Base-by-base conservation (phyloP, 2,329 filamentous ascomycete species). In the Epichloe bromicola region DNA sequence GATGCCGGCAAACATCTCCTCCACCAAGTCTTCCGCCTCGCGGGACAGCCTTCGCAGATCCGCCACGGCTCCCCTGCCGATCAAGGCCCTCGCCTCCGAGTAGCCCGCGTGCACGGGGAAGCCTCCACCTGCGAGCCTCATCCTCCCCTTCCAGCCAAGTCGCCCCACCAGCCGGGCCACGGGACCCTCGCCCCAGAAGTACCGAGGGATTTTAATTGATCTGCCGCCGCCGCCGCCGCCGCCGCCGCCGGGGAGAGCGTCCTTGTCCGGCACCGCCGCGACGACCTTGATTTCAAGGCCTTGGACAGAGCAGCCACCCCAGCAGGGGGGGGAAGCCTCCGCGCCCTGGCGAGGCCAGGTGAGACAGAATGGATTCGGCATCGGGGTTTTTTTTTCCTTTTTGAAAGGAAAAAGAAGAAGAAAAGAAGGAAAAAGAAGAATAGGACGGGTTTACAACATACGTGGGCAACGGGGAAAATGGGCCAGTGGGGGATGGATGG, bases 161-260 rank as follows among this genome's bases (percentile, higher is more conserved):
- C 33, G 17, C 30, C 14, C 37, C 47, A 14, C 14, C 19, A 54
- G 23, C 37, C 52, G 42, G 23, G 46, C 36, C 26, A 51, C 42
- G 46, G 51, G 30, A 39, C 46, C 53, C 34, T 51, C 26, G 34
- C 48, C 51, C 53, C 56, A 57, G 48, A 56, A 55, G 45, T 55
- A 50, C 15, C 46, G 51, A 30, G 50, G 44, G 26, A 55, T 56
- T n/a, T 33, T 43, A 11, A 37, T 23, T 46, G 47, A 20, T 3
- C 26, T 30, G 19, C 36, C 39, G 41, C 14, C 23, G 17, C 15
- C 36, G 38, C 38, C 44, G 11, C n/a, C n/a, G 19, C 36, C 39
- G 41, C 14, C 23, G 17, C 15, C 36, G 38, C 38, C 44, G 11
- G 37, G 52, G 48, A 52, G 36, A 40, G 42, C 47, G 23, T 51